Conservation (phyloP, 441 rosid genomes). For the Lepidium campestre region DNA sequence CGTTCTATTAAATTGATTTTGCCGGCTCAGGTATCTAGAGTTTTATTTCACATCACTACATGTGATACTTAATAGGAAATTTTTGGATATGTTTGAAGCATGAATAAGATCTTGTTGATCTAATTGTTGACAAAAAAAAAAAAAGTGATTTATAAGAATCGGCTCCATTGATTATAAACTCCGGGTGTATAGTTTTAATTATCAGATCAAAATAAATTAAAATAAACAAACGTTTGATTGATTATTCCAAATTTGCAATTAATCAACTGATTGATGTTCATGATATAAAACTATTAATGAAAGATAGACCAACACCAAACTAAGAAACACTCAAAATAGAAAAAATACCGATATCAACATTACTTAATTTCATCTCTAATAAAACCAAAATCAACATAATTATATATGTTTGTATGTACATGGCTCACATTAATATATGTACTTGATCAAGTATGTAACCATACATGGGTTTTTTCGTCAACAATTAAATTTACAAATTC, state of each 20-base stretch:
- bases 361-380: not conserved
- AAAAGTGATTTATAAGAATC: too few species aligned
- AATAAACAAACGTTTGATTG: constrained; percentile 13
- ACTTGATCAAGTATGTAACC: not conserved
- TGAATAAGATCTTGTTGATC: too few species aligned
- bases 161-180: too few species aligned
- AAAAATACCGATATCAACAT: not conserved
- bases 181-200: too few species aligned
- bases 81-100: too few species aligned
- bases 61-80: too few species aligned
- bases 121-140: too few species aligned
- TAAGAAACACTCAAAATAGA: not conserved
- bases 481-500: too few species aligned
- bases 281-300: not conserved
- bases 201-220: not conserved
- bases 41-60: too few species aligned
- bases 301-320: not conserved
- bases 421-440: not conserved
- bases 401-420: not conserved
- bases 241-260: constrained; percentile 15
- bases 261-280: constrained; percentile 13
- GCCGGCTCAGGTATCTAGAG: too few species aligned
- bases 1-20: too few species aligned
- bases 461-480: too few species aligned
- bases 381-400: not conserved